Evolutionary conservation across 225 moss, liverwort and hornwort species (phyloP), one percentile per base, ranked within the genome.

Genomic region (Marchantia paleacea): DNA sequence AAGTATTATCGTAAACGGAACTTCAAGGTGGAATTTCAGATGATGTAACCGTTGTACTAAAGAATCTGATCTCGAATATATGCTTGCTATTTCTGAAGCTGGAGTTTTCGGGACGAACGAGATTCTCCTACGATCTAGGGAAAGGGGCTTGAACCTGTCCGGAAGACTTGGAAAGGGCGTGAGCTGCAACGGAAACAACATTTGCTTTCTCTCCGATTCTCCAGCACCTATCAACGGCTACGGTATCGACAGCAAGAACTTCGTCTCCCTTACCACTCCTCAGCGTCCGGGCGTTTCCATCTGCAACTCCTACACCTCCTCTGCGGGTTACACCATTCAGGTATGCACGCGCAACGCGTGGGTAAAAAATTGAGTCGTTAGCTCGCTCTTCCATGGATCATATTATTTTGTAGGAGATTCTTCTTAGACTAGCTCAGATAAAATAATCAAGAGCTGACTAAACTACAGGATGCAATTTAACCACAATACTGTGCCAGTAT

Each of bases 121-220:
- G 75, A 81, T 81, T 20, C 75, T 75, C 12, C 64, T 81, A 24
- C 31, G 73, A 19, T 81, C 81, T 13, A 19, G 73, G 14, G 63
- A 75, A 19, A 48, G 73, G 52, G 75, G 81, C 12, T 73, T 81
- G 48, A 52, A 22, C 8, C 12, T 81, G 2, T 75, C 81, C 12
- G 51, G n/a, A 5, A 63, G 75, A 19, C 74, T 81, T 49, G 81
- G 81, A 26, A 49, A 60, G 25, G 81, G 75, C 19, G 31, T 75
- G 20, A 81, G 81, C 81, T 75, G 75, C 81, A 81, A 81, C 65
- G 75, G 75, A 29, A 81, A 75, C 75, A 49, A 63, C 52, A 50
- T 75, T 25, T 63, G 57, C 10, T 72, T 75, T 9, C 50, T 73
- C 10, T 71, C 24, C 0, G 75, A 74, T 0, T 31, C 81, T 12